Base-by-base conservation (phyloP, 225 moss, liverwort and hornwort species). In the Neckera pumila region DNA sequence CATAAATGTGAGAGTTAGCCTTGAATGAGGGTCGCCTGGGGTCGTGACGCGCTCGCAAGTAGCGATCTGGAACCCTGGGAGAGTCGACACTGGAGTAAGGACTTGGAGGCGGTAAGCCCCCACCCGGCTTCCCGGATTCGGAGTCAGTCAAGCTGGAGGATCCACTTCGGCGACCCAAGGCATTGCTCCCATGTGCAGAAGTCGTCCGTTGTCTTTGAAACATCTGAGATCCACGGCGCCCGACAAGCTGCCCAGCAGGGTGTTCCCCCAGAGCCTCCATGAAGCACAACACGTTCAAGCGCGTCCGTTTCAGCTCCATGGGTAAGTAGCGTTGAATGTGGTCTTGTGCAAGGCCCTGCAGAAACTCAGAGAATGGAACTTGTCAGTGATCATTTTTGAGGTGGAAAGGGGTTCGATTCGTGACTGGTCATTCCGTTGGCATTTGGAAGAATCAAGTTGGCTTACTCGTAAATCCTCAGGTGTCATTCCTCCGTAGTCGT, bases 261-360 rank as follows among this genome's bases (percentile, higher is more conserved):
- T 42, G 85, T 27, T 91, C 91, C 18, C 85, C 77, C 13, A 90
- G 59, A 22, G 90, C 89, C 85, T 96, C 95, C 81, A 91, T 94
- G 91, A 98, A 98, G 70, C 98, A 97, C 42, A 97, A 79, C 77
- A 97, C 93, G 79, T 98, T 98, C 88, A 96, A 92, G 80, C 98
- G 95, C 38, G 96, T 95, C 60, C 98, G 94, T 88, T 94, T 95
- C 83, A 97, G 88, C 88, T 98, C 98, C 80, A 56, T 18, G 15
- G 95, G 93, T 71, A 98, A 85, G 87, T 89, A 92, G 63, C 91
- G 93, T 40, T 93, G 93, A 86, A 97, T 98, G 82, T 95, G 93
- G 89, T 98, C 96, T 73, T 95, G 93, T 66, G 96, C 96, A 72
- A 92, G 92, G 62, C 95, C 95, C 85, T 85, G 28, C 71, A 71